Evolutionary conservation across 805 yeast species (phyloP).

Genomic region (Pichia heedii): DNA sequence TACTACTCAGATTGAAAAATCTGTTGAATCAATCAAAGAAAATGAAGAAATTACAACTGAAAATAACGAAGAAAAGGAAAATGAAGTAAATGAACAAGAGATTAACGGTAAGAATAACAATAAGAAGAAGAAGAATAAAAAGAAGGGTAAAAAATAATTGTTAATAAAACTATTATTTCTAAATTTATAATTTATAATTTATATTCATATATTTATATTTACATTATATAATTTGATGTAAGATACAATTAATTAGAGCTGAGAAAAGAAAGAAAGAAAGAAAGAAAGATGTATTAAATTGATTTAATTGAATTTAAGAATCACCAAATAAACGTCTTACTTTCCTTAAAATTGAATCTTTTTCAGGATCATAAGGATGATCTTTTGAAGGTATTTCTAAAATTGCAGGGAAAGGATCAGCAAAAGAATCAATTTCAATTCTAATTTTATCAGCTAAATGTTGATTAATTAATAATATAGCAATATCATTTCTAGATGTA

Average conservation of each 20-base stretch:
- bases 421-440: conserved; percentile 68
- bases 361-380: conserved; percentile 97
- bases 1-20: too few relatives aligned
- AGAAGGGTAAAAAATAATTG: conserved; percentile 20
- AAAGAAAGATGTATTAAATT: too few relatives aligned
- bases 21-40: not conserved
- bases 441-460: conserved; percentile 90
- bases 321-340: conserved; percentile 95
- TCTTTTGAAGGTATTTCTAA: conserved; percentile 97
- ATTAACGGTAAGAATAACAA: not conserved
- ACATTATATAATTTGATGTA: not conserved
- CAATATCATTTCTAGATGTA: conserved; percentile 82
- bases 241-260: not conserved
- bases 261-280: not conserved
- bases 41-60: not conserved
- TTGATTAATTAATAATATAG: conserved; percentile 87
- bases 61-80: conserved; percentile 1
- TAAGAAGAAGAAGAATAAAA: conserved; percentile 27
- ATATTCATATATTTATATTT: not conserved
- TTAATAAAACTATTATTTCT: not conserved
- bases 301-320: conserved; percentile 7
- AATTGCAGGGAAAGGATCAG: conserved; percentile 92
- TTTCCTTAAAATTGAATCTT: conserved; percentile 89
- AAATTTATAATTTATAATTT: not conserved
- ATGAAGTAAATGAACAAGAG: conserved; percentile 9